Base-by-base conservation (phyloP, 1,139 yeast genomes). In the Geotrichum histeridarum region DNA sequence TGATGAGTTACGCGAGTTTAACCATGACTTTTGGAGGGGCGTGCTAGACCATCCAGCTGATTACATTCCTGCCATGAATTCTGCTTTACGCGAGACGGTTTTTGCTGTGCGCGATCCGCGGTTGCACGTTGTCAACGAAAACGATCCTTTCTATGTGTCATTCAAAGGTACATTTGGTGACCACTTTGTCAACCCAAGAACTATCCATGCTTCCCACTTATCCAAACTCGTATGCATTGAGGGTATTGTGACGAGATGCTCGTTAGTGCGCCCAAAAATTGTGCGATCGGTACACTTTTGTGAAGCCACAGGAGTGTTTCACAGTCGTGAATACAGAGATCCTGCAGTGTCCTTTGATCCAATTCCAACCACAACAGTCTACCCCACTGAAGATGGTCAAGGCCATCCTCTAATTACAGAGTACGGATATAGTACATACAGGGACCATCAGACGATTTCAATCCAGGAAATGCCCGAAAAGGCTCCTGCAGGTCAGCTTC, bases 401-500 rank as follows among this genome's bases (percentile, higher is more conserved):
- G 97, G 97, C 12, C 85, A 91, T 70, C 87, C 89, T 62, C 73
- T 93, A 60, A 77, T 81, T 36, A 91, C 97, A 0, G 99, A 93
- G 68, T 93, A 88, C 67, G 99, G 99, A 3, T 87, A 84, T 67
- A 86, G 94, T 18, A 89, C 95, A 18, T 93, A 89, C 69, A 79
- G 93, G 63, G 99, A 93, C 71, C 97, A 93, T 67, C 99, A 93
- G 72, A 86, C 90, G 46, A 79, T 93, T 38, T 83, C 96, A 0
- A 86, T 93, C 39, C 99, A 93, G 71, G 99, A 93, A 73, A 88
- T 94, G 93, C 99, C 99, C 0, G 99, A 93, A 73, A 80, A 86
- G 62, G 97, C 99, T 0, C 99, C 99, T 15, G 95, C 98, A 1
- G 99, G 99, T 57, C 99, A 93, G 71, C 77, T 93, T 60, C 99